phyloP scores from a whole-genome alignment of 805 yeast species.

The Wickerhamiella kazuoi region DNA sequence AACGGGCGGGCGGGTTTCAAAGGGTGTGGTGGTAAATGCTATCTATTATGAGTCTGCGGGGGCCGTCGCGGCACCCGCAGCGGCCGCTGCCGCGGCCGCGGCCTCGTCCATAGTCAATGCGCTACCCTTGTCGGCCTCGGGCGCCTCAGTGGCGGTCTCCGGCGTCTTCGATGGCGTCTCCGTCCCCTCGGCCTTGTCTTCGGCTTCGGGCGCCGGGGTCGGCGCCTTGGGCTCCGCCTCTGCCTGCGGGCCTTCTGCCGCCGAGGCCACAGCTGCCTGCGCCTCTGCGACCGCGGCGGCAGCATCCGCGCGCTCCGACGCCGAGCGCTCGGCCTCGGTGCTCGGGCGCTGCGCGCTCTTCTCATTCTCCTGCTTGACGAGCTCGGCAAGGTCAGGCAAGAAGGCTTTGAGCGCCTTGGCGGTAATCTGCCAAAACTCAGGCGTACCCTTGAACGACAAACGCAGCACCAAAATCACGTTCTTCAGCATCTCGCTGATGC shows the following conservation, averaged over 20 bases:
- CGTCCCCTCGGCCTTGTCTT: too few relatives aligned
- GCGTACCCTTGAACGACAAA: conserved; percentile 19
- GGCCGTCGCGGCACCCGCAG: too few relatives aligned
- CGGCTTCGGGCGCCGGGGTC: too few relatives aligned
- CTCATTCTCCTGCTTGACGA: conserved; percentile 2
- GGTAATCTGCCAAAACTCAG: conserved; percentile 23
- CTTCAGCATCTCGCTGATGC: conserved; percentile 25
- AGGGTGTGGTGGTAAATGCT: too few relatives aligned
- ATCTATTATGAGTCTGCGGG: too few relatives aligned
- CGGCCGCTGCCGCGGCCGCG: too few relatives aligned
- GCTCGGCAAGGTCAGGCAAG: conserved; percentile 21
- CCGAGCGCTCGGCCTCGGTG: background rate
- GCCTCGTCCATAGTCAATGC: too few relatives aligned
- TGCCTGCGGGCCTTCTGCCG: background rate
- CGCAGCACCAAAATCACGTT: conserved; percentile 25
- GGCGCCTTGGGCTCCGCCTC: too few relatives aligned
- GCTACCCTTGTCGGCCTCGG: too few relatives aligned
- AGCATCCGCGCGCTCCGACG: background rate
- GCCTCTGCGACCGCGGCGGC: background rate
- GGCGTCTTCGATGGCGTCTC: too few relatives aligned
- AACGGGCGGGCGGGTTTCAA: too few relatives aligned
- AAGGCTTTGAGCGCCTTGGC: conserved; percentile 22
- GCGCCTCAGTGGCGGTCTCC: too few relatives aligned
- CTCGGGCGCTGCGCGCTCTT: background rate
- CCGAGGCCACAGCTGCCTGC: background rate